Conservation (phyloP, 768 basidiomycete species). For the Boletus sp. region DNA sequence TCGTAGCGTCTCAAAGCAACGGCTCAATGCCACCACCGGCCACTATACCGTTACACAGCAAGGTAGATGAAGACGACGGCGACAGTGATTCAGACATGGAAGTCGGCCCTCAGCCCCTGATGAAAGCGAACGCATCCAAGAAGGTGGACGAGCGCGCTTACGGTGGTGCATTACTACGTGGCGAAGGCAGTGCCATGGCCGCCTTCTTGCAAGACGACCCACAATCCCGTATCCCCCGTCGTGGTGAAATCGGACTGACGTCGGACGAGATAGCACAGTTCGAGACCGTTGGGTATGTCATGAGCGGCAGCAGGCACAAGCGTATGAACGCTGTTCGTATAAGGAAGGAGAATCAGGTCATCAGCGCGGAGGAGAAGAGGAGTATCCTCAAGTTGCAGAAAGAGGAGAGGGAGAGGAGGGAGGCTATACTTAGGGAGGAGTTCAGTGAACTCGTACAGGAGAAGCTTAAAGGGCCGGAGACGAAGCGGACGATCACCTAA, state of each 20-base stretch:
- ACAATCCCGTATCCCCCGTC: constrained; percentile 88
- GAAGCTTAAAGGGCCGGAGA: constrained; percentile 55
- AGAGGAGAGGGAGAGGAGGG: constrained; percentile 91
- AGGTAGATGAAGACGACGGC: constrained; percentile 34
- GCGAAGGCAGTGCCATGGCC: constrained; percentile 98
- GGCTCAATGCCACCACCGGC: constrained; percentile 25
- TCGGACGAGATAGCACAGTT: constrained; percentile 84
- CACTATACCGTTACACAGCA: constrained; percentile 16
- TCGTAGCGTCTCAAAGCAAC: constrained; percentile 21
- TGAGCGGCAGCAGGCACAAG: constrained; percentile 92
- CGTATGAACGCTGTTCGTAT: constrained; percentile 99
- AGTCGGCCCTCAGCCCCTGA: constrained; percentile 75
- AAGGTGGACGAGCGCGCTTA: constrained; percentile 81
- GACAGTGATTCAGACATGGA: constrained; percentile 57
- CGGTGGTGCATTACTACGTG: constrained; percentile 85
- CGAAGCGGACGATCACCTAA: constrained; percentile 20
- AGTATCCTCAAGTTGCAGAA: constrained; percentile 92
- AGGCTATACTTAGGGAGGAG: constrained; percentile 85
- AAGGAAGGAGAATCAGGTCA: constrained; percentile 99
- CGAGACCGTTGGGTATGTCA: constrained; percentile 93
- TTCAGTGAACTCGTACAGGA: constrained; percentile 83
- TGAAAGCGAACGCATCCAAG: constrained; percentile 42
- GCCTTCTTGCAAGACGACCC: constrained; percentile 88
- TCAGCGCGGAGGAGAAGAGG: constrained; percentile 97
- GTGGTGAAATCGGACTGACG: constrained; percentile 96